phyloP scores from a whole-genome alignment of 2,329 filamentous ascomycete genomes.

The Periconia macrospinosa region DNA sequence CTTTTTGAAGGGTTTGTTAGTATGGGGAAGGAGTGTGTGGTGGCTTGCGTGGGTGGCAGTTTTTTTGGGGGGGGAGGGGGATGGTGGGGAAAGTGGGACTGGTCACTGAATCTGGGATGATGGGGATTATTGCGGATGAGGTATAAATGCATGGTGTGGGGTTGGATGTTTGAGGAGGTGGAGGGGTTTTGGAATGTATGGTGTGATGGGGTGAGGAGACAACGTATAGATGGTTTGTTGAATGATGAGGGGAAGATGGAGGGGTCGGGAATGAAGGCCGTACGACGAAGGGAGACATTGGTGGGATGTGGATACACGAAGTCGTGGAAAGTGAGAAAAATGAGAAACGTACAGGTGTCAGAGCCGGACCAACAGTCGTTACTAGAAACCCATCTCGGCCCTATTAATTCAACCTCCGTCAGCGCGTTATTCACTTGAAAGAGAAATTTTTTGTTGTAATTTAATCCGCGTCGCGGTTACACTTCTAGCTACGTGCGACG shows the following conservation, averaged over 20 bases:
- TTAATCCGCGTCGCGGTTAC: neutral
- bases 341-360: constrained; percentile 41
- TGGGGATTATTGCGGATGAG: too few species aligned
- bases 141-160: too few species aligned
- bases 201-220: too few species aligned
- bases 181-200: too few species aligned
- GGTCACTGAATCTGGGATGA: too few species aligned
- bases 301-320: too few species aligned
- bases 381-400: constrained; percentile 48
- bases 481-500: too few species aligned
- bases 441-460: neutral
- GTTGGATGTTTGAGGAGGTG: too few species aligned
- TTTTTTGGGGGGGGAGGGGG: neutral
- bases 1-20: constrained; percentile 16
- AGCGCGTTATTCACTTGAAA: neutral
- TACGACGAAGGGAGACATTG: neutral
- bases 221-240: too few species aligned
- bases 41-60: too few species aligned
- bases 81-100: too few species aligned
- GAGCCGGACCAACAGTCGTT: constrained; percentile 42
- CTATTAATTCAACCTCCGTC: constrained; percentile 22
- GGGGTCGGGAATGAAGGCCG: neutral
- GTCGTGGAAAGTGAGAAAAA: neutral
- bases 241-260: neutral
- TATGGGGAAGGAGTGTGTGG: too few species aligned